Evolutionary conservation across 768 basidiomycete genomes (phyloP), one percentile per base, ranked within the genome.

Genomic region (Psilocybe cyanescens): DNA sequence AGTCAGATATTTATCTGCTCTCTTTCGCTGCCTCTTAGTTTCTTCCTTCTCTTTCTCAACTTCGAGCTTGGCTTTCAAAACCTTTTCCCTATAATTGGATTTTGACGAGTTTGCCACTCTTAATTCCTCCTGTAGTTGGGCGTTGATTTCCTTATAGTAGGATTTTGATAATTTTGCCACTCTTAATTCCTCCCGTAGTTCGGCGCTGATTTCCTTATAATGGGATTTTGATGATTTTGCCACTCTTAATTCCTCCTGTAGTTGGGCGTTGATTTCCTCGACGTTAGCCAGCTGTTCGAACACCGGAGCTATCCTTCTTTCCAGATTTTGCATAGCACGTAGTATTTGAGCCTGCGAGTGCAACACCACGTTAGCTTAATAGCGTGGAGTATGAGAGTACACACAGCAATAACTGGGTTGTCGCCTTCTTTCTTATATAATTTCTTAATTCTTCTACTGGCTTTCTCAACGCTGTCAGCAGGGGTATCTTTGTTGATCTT

Each of bases 401-500:
- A 19, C 17, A 63, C 62, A 17, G n/a, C 17, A 2, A 46, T 33
- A 28, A 2, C 44, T 8, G 57, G 54, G n/a, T 59, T 31, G 16
- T 56, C 8, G 1, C 47, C 31, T 12, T 49, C 50, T 2, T 24
- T 30, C 37, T 49, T 9, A n/a, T 31, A 37, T 28, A 50, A 28
- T 19, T 37, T 58, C 47, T 45, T 47, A 17, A 63, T 55, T 39
- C 49, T 63, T 8, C 28, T 35, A 11, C 52, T 55, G 0, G 62
- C 62, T 37, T 45, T 58, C 48, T 55, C 39, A 5, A 63, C 11
- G 28, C 57, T 59, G 16, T 28, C 24, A 4, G 47, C 35, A 3
- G 62, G 62, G 14, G 57, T 59, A 2, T 50, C 37, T 16, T 29
- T 17, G n/a, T 48, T 33, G 19, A 63, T 59, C 47, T 48, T 55